phyloP scores from a whole-genome alignment of 75 land plant genomes.

The Selaginella moellendorffii region DNA sequence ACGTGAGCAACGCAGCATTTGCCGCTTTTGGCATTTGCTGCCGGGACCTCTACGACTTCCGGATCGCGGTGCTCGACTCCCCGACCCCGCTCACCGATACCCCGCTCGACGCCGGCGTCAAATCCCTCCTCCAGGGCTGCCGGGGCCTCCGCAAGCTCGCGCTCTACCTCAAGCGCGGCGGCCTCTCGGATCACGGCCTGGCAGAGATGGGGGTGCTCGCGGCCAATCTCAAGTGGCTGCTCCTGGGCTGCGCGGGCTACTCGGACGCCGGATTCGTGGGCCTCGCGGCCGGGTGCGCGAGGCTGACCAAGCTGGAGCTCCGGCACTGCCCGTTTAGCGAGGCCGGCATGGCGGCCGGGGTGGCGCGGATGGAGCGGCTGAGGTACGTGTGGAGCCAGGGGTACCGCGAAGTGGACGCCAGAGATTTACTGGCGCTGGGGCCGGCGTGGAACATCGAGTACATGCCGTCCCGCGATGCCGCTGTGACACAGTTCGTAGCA shows the following conservation, averaged over 20 bases:
- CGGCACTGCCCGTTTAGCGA: constrained; percentile 78
- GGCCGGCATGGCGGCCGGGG: constrained; percentile 50
- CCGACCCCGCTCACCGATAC: constrained; percentile 42
- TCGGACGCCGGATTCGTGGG: constrained; percentile 48
- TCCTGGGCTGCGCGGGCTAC: constrained; percentile 74
- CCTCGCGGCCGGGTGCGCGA: constrained; percentile 59
- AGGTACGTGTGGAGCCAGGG: constrained; percentile 84
- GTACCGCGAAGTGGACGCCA: constrained; percentile 4
- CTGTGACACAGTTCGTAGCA: constrained; percentile 19
- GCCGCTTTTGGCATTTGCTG: constrained; percentile 43
- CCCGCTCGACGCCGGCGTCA: constrained; percentile 91
- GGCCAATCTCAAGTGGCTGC: constrained; percentile 69
- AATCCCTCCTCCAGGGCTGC: constrained; percentile 58
- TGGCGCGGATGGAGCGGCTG: constrained; percentile 34
- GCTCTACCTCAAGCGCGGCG: constrained; percentile 44
- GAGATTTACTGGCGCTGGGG: constrained; percentile 34
- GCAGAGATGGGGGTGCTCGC: constrained; percentile 67
- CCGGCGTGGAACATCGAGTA: constrained; percentile 66
- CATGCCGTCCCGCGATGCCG: constrained; percentile 20
- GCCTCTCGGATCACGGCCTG: constrained; percentile 64
- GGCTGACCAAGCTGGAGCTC: constrained; percentile 64
- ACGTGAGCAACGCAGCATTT: constrained; percentile 62
- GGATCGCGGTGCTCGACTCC: constrained; percentile 62
- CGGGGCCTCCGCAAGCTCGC: constrained; percentile 50
- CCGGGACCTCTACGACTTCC: constrained; percentile 61